Conservation (phyloP, 441 rosid species). For the Bocquillonia castaneifolia region DNA sequence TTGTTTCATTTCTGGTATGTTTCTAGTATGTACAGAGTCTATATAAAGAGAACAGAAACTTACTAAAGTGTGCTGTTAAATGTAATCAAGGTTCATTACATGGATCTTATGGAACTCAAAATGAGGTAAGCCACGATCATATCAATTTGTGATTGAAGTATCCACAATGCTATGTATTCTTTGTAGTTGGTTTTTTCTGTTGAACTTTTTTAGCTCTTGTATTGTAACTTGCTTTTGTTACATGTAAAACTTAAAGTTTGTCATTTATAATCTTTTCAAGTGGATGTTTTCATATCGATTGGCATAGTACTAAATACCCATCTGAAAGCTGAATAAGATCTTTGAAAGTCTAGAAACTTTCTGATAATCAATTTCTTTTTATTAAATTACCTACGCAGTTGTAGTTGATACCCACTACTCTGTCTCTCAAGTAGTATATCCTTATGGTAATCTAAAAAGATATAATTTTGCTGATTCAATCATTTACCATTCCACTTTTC, state of each 20-base stretch:
- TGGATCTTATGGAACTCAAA: conserved; percentile 87
- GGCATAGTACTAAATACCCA: conserved; percentile 3
- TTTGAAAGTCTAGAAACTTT: no score
- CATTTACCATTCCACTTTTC: no score
- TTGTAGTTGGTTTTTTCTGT: not conserved
- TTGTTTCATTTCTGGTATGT: conserved; percentile 22
- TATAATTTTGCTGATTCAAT: no score
- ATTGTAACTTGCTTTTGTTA: not conserved
- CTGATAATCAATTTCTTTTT: no score
- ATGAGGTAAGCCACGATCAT: conserved; percentile 29
- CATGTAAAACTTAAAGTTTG: not conserved
- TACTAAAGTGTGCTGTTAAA: conserved; percentile 26
- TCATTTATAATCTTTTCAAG: not conserved
- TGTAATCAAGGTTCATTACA: conserved; percentile 61
- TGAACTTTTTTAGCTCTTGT: not conserved
- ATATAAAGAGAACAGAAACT: conserved; percentile 11
- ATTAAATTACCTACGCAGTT: no score
- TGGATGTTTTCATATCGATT: not conserved
- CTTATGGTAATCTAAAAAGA: no score
- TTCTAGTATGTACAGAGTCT: conserved; percentile 13
- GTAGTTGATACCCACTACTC: no score
- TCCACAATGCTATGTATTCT: not conserved
- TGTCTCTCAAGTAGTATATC: no score
- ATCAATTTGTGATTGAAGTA: not conserved
- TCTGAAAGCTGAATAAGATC: no score